Evolutionary conservation across 176 grass and related monocot genomes (phyloP), one percentile per base, ranked within the genome.

Genomic region (Calamus simplicifolius): DNA sequence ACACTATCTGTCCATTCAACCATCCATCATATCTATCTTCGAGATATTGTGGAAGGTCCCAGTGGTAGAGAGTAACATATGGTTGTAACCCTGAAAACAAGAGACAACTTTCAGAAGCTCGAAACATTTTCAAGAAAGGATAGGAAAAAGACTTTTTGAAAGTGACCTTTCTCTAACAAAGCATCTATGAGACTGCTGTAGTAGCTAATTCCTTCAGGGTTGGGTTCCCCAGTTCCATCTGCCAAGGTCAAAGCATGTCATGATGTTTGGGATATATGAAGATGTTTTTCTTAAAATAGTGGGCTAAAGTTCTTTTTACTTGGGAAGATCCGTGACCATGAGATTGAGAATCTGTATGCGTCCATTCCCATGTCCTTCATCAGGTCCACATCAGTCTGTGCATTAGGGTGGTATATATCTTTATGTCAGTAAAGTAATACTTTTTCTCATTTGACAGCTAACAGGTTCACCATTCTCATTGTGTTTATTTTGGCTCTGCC

Each of bases 261-360:
- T 23, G 63, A 77, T 18, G 19, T 54, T 2, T 51, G 59, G 4
- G 27, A 57, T 31, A 62, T 43, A 6, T 43, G 35, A 43, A 43
- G 35, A 43, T 43, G 35, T 2, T 43, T 43, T 13, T 43, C 35
- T 43, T 7, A 43, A 43, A 43, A 43, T 10, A 43, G 21, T 43
- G 2, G 12, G 12, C 35, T 43, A 7, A 43, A 25, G 8, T 30
- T 31, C 5, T 29, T 13, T n/a, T 19, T 92, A 97, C 87, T 97
- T 76, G 87, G 87, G 58, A 97, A 92, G 54, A 97, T 92, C 57
- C 93, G 75, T 50, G 93, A 60, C 93, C 93, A 97, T 67, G 93
- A 91, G 58, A 97, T 97, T 21, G 93, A 97, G 79, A 97, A 97
- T 51, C 87, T 71, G 69, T 91, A 92, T 19, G 93, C 84, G 83